phyloP scores from a whole-genome alignment of 2,329 filamentous ascomycete species.

The Xylaria sp. region DNA sequence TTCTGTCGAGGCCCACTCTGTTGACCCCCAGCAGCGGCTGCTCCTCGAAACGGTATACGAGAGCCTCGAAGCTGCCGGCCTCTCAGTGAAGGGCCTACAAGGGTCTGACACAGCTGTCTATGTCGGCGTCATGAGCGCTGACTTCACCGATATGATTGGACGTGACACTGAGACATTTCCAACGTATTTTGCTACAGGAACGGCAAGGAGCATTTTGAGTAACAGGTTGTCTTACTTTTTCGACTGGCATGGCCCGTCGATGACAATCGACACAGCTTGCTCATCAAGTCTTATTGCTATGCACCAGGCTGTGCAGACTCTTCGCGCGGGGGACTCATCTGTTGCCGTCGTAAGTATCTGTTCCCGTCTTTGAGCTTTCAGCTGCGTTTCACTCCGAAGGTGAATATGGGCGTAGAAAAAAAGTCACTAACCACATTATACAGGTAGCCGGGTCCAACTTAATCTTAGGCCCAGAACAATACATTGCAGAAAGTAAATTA shows the following conservation, averaged over 20 bases:
- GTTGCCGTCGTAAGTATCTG: conserved; percentile 29
- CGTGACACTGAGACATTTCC: conserved; percentile 17
- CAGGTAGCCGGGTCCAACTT: conserved; percentile 25
- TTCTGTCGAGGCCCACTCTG: conserved; percentile 14
- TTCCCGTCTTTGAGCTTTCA: not conserved
- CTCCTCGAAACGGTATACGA: conserved; percentile 28
- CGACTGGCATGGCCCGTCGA: conserved; percentile 52
- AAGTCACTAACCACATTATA: not conserved
- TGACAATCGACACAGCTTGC: conserved; percentile 58
- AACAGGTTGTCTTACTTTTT: conserved; percentile 48
- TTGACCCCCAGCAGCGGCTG: conserved; percentile 29
- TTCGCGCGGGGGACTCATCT: conserved; percentile 44
- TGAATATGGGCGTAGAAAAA: not conserved
- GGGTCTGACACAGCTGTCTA: conserved; percentile 25
- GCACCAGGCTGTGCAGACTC: conserved; percentile 47
- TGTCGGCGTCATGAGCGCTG: not conserved
- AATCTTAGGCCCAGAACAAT: conserved; percentile 31
- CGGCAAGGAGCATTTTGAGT: conserved; percentile 49
- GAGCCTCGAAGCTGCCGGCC: conserved; percentile 11
- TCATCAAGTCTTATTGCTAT: conserved; percentile 54
- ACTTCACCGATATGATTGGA: not conserved
- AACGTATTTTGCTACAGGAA: conserved; percentile 41
- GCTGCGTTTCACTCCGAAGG: not conserved
- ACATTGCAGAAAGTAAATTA: conserved; percentile 39
- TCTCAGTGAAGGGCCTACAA: not conserved